Evolutionary conservation across 23 red algal genomes (phyloP), one percentile per base, ranked within the genome.

Genomic region (Gracilariopsis chorda): DNA sequence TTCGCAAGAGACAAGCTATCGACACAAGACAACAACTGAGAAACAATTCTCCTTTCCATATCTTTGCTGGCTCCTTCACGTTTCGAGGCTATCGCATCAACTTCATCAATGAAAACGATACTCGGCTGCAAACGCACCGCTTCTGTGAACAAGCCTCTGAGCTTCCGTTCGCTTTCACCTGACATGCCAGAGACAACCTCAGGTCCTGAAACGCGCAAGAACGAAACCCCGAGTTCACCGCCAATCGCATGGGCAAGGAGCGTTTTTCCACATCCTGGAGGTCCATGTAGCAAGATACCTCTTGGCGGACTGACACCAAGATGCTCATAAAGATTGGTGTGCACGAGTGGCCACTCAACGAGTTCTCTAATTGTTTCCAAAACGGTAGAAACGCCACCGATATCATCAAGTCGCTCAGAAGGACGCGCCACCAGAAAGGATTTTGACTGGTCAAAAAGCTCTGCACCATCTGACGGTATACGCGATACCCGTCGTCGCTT

Each of bases 71-170:
- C 83, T 5, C 75, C 77, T 43, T 96, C 93, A n/a, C 93, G 64
- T 27, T 48, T 79, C 6, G 87, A 80, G 37, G 56, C 86, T 39
- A 99, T 94, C 8, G 89, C 93, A 83, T 99, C 97, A 7, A 99
- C 79, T 77, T 99, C 93, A 68, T 99, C 97, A 27, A 99, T 93
- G 76, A 99, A 99, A 30, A 99, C 55, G 48, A 99, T 86, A 30
- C 89, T 90, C 32, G 97, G 97, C 21, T 93, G 79, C 23, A 78
- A 28, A 13, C 55, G 43, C 8, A 75, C 41, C 0, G 97, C 94
- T 44, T 92, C 90, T 8, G 63, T 52, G 92, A 99, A 99, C 48
- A 99, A 30, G 17, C 14, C 16, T 21, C 97, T 84, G 16, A 99
- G 47, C 40, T 81, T 69, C 8, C 80, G 73, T 78, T 98, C 95